These are phyloP conservation scores for Rostrohypoxylon terebratum DNA, from an alignment of 495 filamentous ascomycete species.

Conservation along the genomic window DNA sequence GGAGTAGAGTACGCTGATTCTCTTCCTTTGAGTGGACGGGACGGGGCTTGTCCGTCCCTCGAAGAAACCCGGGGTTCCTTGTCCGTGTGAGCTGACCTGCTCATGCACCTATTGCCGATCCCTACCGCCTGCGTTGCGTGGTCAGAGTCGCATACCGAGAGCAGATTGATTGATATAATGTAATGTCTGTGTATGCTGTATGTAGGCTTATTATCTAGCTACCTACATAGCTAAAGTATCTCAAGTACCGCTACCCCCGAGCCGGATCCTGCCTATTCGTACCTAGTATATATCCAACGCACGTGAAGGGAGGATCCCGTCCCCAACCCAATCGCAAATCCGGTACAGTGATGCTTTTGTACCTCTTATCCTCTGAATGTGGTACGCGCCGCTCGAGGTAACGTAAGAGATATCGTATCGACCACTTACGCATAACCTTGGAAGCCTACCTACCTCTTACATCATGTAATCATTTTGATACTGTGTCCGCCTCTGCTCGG, in stretches of 20 bases:
- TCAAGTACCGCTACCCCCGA: slow-evolving; percentile 28
- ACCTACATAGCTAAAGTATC: slow-evolving; percentile 16
- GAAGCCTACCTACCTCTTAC: not conserved
- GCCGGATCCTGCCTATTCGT: slow-evolving; percentile 20
- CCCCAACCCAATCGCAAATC: slow-evolving; percentile 21
- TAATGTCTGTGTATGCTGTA: slow-evolving; percentile 8
- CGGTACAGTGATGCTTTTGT: not conserved
- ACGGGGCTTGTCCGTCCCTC: slow-evolving; percentile 34
- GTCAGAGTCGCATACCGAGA: slow-evolving; percentile 43
- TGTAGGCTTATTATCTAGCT: slow-evolving; percentile 5
- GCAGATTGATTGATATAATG: slow-evolving; percentile 12
- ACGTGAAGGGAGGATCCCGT: slow-evolving; percentile 38
- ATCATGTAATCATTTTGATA: slow-evolving; percentile 8
- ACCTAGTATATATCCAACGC: slow-evolving; percentile 28
- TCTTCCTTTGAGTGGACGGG: slow-evolving; percentile 33
- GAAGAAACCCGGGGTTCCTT: slow-evolving; percentile 44
- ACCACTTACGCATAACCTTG: slow-evolving; percentile 3
- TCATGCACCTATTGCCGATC: slow-evolving; percentile 48
- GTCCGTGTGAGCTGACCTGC: slow-evolving; percentile 44
- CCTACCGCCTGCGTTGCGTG: slow-evolving; percentile 43
- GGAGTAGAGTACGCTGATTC: slow-evolving; percentile 13
- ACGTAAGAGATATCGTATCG: slow-evolving; percentile 30
- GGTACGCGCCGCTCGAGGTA: slow-evolving; percentile 25
- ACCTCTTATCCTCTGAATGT: slow-evolving; percentile 1
- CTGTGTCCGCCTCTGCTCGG: slow-evolving; percentile 35